These are phyloP conservation scores for Plasmodium berghei DNA, from an alignment of 169 alveolate species.

Conservation along the genomic window DNA sequence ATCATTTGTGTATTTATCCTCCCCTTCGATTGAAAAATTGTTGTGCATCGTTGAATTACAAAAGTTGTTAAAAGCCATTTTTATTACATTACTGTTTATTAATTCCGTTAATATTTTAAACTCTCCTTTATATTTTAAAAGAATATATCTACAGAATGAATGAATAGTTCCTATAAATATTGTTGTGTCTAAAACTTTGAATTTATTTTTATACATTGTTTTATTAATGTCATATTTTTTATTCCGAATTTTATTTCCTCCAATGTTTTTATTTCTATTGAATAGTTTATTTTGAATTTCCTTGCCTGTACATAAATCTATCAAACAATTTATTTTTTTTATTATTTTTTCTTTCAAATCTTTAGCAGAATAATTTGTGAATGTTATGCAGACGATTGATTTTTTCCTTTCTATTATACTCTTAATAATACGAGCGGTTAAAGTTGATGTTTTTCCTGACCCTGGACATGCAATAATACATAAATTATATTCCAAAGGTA, in stretches of 20 bases:
- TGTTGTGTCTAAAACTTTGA: constrained; percentile 27
- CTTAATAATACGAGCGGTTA: constrained; percentile 85
- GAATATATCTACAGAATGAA: constrained; percentile 79
- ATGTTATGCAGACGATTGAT: constrained; percentile 80
- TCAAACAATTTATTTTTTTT: constrained; percentile 41
- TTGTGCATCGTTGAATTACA: not conserved
- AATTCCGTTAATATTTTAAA: constrained; percentile 67
- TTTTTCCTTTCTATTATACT: constrained; percentile 76
- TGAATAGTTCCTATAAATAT: constrained; percentile 80
- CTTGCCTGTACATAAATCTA: constrained; percentile 24
- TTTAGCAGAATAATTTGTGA: constrained; percentile 83
- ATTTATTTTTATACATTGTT: constrained; percentile 17
- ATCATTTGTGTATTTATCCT: not conserved
- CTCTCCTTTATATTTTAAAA: constrained; percentile 54
- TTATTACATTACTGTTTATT: constrained; percentile 30
- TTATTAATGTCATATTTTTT: constrained; percentile 15
- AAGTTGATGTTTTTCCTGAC: constrained; percentile 87
- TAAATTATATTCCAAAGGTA: constrained; percentile 77
- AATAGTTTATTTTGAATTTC: constrained; percentile 26
- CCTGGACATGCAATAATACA: constrained; percentile 89
- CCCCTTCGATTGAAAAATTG: not conserved
- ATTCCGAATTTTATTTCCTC: not conserved
- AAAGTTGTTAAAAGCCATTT: constrained; percentile 42
- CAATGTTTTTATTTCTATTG: constrained; percentile 1
- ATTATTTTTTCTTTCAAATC: constrained; percentile 79